phyloP scores from a whole-genome alignment of 2,329 filamentous ascomycete genomes.

The Exutisphaerella laricina region DNA sequence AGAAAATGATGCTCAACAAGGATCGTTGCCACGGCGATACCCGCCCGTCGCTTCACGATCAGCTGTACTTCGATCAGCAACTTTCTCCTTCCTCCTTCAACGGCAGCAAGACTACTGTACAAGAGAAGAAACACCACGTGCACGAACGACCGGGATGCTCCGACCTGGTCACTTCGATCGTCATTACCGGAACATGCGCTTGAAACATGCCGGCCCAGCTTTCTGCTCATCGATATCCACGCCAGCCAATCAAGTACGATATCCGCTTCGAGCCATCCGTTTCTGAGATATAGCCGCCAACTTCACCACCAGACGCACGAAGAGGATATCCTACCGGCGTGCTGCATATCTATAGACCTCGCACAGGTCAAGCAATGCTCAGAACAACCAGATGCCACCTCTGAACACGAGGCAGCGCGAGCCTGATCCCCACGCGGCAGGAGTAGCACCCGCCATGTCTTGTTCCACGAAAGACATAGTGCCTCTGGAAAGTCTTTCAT shows the following conservation, averaged over 20 bases:
- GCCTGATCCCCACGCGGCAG: background rate
- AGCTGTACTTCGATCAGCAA: too few species aligned
- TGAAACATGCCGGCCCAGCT: slow-evolving; percentile 1
- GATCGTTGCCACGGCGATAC: too few species aligned
- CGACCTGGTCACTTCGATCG: too few species aligned
- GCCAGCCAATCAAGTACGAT: slow-evolving; percentile 2
- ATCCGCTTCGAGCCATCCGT: background rate
- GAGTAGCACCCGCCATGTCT: slow-evolving; percentile 5
- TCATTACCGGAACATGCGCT: background rate
- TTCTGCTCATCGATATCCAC: background rate
- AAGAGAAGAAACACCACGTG: too few species aligned
- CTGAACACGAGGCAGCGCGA: slow-evolving; percentile 3
- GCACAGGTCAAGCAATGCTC: slow-evolving; percentile 16
- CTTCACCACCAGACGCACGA: slow-evolving; percentile 10
- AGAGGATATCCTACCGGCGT: slow-evolving; percentile 18
- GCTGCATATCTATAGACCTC: slow-evolving; percentile 20
- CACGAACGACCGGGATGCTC: too few species aligned
- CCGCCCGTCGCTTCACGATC: too few species aligned
- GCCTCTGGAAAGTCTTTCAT: slow-evolving; percentile 4
- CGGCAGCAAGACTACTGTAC: too few species aligned
- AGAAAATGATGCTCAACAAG: too few species aligned
- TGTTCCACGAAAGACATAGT: slow-evolving; percentile 3
- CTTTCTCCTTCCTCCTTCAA: too few species aligned
- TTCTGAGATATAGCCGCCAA: slow-evolving; percentile 10
- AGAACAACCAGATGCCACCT: background rate